phyloP scores from a whole-genome alignment of 208 protist genomes.

The Trypanosoma melophagium region DNA sequence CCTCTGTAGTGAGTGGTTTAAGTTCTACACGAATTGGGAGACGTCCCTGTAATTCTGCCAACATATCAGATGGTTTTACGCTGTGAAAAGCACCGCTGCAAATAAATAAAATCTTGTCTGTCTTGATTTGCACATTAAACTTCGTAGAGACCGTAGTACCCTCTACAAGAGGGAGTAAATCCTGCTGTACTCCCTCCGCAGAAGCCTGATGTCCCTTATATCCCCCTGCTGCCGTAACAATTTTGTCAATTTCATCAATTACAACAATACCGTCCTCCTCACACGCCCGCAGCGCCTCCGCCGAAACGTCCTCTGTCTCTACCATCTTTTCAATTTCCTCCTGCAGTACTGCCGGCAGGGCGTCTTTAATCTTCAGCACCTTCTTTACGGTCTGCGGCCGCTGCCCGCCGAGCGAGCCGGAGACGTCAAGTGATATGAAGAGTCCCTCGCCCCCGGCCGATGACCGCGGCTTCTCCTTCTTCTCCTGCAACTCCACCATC shows the following conservation, averaged over 20 bases:
- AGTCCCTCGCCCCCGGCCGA: slow-evolving; percentile 67
- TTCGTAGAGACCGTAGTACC: slow-evolving; percentile 96
- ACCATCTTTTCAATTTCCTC: slow-evolving; percentile 95
- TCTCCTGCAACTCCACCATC: slow-evolving; percentile 90
- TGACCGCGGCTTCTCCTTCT: slow-evolving; percentile 89
- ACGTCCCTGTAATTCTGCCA: slow-evolving; percentile 95
- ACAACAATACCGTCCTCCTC: slow-evolving; percentile 98
- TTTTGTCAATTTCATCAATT: slow-evolving; percentile 99
- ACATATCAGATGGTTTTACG: slow-evolving; percentile 93
- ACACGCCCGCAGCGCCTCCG: slow-evolving; percentile 92
- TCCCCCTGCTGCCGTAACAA: slow-evolving; percentile 87
- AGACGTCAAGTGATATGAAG: slow-evolving; percentile 87
- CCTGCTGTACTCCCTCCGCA: slow-evolving; percentile 97
- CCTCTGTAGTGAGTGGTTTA: slow-evolving; percentile 93
- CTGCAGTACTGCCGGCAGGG: slow-evolving; percentile 87
- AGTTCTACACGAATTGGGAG: slow-evolving; percentile 98
- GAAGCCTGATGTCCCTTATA: slow-evolving; percentile 93
- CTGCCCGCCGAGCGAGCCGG: slow-evolving; percentile 75
- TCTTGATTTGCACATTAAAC: slow-evolving; percentile 96
- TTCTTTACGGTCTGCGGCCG: slow-evolving; percentile 87
- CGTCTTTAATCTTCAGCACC: slow-evolving; percentile 94
- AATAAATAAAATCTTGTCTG: slow-evolving; percentile 98
- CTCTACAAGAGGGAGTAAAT: slow-evolving; percentile 97
- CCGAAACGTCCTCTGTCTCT: slow-evolving; percentile 91
- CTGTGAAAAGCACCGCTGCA: slow-evolving; percentile 97